These are phyloP conservation scores for Rhodotorula sp. DNA, from an alignment of 1,284 basidiomycete genomes.

Conservation along the genomic window DNA sequence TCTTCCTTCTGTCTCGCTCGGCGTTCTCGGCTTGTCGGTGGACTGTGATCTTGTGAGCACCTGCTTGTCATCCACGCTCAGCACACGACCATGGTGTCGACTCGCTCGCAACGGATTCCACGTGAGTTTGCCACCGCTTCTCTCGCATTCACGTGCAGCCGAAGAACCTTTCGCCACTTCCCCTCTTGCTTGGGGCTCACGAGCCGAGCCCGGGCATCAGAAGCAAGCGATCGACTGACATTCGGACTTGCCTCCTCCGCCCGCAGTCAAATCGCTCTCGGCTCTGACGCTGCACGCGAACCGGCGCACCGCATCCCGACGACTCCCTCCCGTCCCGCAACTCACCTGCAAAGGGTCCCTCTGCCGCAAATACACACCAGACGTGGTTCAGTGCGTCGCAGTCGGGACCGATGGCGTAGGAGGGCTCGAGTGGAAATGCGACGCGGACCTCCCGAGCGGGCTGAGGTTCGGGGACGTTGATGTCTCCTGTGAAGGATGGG, in stretches of 20 bases:
- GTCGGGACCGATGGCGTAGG: conserved; percentile 70
- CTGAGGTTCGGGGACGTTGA: conserved; percentile 72
- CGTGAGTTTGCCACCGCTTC: conserved; percentile 10
- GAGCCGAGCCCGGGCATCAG: background rate
- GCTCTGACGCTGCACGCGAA: conserved; percentile 77
- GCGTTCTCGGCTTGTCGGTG: background rate
- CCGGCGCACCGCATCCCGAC: conserved; percentile 62
- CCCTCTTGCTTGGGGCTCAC: background rate
- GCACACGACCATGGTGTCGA: conserved; percentile 4
- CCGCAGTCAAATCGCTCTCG: conserved; percentile 63
- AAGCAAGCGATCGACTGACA: no score
- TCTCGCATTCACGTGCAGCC: background rate
- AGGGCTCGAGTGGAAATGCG: conserved; percentile 82
- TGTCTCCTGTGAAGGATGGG: conserved; percentile 81
- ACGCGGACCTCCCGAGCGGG: conserved; percentile 78
- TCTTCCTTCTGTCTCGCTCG: background rate
- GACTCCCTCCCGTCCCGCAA: conserved; percentile 69
- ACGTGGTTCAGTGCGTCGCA: conserved; percentile 79
- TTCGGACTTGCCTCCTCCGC: background rate
- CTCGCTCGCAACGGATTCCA: conserved; percentile 19
- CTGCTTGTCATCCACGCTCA: no score
- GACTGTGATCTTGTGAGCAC: background rate
- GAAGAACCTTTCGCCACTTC: background rate
- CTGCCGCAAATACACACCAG: conserved; percentile 72
- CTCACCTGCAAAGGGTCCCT: conserved; percentile 74